Evolutionary conservation across 1,284 basidiomycete species (phyloP).

Genomic region (Ceratobasidium sp.): DNA sequence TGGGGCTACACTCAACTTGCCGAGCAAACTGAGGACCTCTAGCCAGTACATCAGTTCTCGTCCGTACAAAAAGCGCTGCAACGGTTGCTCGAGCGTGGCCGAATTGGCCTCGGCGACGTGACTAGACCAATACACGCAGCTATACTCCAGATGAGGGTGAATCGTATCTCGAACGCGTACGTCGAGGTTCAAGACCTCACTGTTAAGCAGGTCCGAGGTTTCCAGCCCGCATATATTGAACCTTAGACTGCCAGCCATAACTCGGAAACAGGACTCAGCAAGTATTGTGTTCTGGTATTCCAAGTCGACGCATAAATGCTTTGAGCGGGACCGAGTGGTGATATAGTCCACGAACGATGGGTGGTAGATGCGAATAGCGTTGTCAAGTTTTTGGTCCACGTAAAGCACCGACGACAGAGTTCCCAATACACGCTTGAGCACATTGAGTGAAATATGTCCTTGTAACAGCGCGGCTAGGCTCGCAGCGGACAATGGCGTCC

Average conservation of each 20-base stretch:
- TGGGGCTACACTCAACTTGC: conserved; percentile 5
- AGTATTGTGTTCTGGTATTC: conserved; percentile 12
- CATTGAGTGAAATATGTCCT: no score
- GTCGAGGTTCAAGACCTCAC: neutral
- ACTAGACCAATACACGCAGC: conserved; percentile 18
- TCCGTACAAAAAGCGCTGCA: neutral
- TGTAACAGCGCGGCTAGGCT: no score
- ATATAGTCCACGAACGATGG: conserved; percentile 30
- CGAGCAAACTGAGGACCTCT: conserved; percentile 30
- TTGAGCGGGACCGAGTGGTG: neutral
- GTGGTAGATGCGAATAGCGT: conserved; percentile 31
- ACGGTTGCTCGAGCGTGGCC: neutral
- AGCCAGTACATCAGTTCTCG: conserved; percentile 29
- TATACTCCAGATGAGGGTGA: conserved; percentile 13
- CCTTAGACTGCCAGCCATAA: conserved; percentile 1
- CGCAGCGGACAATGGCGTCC: no score
- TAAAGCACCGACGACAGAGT: conserved; percentile 23
- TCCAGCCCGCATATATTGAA: conserved; percentile 29
- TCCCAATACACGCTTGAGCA: neutral
- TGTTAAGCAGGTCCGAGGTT: conserved; percentile 15
- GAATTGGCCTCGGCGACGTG: conserved; percentile 1
- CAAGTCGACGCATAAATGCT: neutral
- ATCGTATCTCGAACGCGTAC: neutral
- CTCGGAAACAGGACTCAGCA: conserved; percentile 5
- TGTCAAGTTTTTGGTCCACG: neutral